Conservation (phyloP, 2,329 filamentous ascomycete genomes). For the Colletotrichum theobromicola region DNA sequence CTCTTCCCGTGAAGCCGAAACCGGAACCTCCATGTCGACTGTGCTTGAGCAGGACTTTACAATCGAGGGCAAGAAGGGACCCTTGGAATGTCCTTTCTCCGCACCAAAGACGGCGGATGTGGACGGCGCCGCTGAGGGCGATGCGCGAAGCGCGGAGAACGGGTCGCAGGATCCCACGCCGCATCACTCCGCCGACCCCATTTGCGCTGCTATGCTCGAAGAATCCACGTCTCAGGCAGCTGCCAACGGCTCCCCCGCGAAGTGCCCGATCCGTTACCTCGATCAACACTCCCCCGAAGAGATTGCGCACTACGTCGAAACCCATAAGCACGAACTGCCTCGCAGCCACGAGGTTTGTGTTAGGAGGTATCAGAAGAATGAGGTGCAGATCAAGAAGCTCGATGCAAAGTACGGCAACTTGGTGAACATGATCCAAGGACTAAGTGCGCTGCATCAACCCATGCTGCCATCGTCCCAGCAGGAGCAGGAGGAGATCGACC, state of each 20-base stretch:
- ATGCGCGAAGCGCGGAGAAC: background rate
- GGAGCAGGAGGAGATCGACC: conserved; percentile 51
- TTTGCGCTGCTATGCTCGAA: conserved; percentile 68
- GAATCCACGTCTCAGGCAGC: conserved; percentile 61
- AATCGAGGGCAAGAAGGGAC: conserved; percentile 79
- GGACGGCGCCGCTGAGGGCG: conserved; percentile 10
- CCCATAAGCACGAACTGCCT: conserved; percentile 92
- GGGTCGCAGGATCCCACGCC: conserved; percentile 42
- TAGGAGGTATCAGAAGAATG: conserved; percentile 85
- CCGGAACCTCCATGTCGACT: conserved; percentile 64
- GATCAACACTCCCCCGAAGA: conserved; percentile 94
- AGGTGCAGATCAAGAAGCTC: conserved; percentile 83
- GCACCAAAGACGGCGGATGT: conserved; percentile 31
- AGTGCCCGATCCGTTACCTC: conserved; percentile 91
- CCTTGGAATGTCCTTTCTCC: conserved; percentile 81
- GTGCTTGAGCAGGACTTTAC: conserved; percentile 90
- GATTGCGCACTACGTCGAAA: conserved; percentile 91
- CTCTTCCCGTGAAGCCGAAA: conserved; percentile 47
- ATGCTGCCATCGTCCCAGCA: conserved; percentile 73
- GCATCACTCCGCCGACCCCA: conserved; percentile 61
- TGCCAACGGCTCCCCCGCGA: conserved; percentile 57
- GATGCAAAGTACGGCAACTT: conserved; percentile 94
- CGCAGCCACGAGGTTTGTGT: conserved; percentile 94
- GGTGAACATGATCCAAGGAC: conserved; percentile 91
- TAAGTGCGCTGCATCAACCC: conserved; percentile 86